phyloP scores from a whole-genome alignment of 352 stramenopile genomes.

The Globisporangium apiculatum region DNA sequence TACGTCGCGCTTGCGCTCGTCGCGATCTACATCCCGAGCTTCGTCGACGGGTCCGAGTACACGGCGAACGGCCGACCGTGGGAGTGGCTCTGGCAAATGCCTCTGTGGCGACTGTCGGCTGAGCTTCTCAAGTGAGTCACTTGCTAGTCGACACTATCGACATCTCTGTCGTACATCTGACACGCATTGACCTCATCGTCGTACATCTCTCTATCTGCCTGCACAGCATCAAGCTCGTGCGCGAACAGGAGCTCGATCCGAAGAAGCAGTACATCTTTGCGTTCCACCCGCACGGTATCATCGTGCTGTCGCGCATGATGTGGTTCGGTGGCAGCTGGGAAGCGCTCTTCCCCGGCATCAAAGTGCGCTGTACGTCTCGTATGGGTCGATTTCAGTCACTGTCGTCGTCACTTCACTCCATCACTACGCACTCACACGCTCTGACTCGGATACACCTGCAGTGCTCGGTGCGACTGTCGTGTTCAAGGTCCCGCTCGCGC shows the following conservation, averaged over 20 bases:
- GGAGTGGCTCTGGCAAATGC: conserved; percentile 23
- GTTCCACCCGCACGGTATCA: conserved; percentile 48
- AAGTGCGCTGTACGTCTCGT: conserved; percentile 10
- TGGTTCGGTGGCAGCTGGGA: conserved; percentile 41
- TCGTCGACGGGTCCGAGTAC: conserved; percentile 33
- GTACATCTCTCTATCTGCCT: not conserved
- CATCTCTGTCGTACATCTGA: no score
- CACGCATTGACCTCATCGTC: no score
- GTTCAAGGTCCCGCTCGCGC: conserved; percentile 16
- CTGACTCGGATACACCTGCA: not conserved
- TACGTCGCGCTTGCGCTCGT: conserved; percentile 27
- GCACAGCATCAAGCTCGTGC: conserved; percentile 25
- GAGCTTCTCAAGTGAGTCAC: conserved; percentile 4
- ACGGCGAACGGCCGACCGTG: conserved; percentile 29
- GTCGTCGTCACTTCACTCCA: not conserved
- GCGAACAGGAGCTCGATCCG: conserved; percentile 26
- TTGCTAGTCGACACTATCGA: no score
- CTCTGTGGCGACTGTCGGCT: conserved; percentile 28
- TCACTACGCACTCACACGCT: no score
- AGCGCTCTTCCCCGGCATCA: conserved; percentile 24
- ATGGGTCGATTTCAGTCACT: not conserved
- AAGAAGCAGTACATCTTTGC: conserved; percentile 32
- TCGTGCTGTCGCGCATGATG: conserved; percentile 37
- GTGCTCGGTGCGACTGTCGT: conserved; percentile 12
- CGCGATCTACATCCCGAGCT: conserved; percentile 36